Evolutionary conservation across 1,139 yeast species (phyloP).

Genomic region (Kodamaea fungicola): DNA sequence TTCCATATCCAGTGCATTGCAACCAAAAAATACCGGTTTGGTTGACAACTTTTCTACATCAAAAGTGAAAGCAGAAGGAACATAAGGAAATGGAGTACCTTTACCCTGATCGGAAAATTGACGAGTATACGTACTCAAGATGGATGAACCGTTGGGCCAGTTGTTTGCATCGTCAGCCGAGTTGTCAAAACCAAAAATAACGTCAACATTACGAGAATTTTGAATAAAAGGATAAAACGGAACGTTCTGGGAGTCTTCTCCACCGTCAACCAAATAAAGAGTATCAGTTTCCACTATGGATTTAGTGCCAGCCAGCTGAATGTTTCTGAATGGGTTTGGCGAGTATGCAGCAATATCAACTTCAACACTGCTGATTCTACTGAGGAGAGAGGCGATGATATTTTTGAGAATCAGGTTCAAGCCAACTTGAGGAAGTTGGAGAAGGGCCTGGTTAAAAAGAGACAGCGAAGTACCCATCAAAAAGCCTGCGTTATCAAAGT

Average conservation of each 20-base stretch:
- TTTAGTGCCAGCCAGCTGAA: constrained; percentile 14
- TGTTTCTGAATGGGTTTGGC: constrained; percentile 38
- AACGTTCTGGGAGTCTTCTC: constrained; percentile 76
- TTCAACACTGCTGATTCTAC: constrained; percentile 21
- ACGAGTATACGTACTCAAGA: constrained; percentile 51
- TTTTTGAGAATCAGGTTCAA: constrained; percentile 23
- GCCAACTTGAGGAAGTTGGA: constrained; percentile 17
- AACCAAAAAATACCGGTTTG: constrained; percentile 42
- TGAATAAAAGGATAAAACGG: constrained; percentile 79
- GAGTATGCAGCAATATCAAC: constrained; percentile 39
- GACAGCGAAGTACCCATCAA: constrained; percentile 73
- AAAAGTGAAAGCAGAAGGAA: constrained; percentile 31
- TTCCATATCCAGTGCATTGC: constrained; percentile 29
- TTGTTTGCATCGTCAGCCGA: constrained; percentile 67
- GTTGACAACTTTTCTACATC: constrained; percentile 24
- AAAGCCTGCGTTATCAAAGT: constrained; percentile 73
- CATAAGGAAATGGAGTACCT: constrained; percentile 40
- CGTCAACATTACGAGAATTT: constrained; percentile 68
- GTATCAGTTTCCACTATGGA: constrained; percentile 33
- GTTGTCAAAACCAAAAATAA: constrained; percentile 79
- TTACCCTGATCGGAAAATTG: constrained; percentile 44
- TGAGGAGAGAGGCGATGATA: constrained; percentile 26
- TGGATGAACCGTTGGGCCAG: constrained; percentile 81
- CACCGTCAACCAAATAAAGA: constrained; percentile 80
- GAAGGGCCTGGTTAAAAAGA: constrained; percentile 47